Evolutionary conservation across 352 stramenopile species (phyloP).

Genomic region (Pythium periplocum): DNA sequence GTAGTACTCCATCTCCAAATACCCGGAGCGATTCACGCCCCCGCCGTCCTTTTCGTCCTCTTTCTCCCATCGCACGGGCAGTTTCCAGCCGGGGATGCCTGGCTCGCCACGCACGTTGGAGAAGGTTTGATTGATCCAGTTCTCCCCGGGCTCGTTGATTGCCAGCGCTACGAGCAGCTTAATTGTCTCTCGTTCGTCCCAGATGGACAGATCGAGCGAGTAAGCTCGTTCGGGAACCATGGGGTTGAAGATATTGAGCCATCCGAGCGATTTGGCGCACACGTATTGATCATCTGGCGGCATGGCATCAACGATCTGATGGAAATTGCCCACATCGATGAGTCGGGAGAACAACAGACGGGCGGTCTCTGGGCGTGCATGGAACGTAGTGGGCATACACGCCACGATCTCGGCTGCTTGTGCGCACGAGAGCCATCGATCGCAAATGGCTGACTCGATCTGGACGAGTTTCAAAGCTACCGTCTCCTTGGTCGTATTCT

Average conservation of each 20-base stretch:
- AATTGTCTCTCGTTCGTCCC: conserved; percentile 74
- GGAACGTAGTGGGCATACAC: conserved; percentile 63
- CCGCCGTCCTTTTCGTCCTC: conserved; percentile 61
- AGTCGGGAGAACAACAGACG: conserved; percentile 69
- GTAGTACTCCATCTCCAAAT: conserved; percentile 70
- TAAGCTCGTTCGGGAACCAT: conserved; percentile 66
- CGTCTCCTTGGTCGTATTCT: conserved; percentile 49
- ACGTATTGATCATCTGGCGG: conserved; percentile 36
- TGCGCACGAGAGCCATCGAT: conserved; percentile 68
- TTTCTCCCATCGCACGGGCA: conserved; percentile 74
- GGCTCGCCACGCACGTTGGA: conserved; percentile 36
- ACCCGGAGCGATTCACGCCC: conserved; percentile 60
- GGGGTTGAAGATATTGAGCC: conserved; percentile 81
- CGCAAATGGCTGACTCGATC: conserved; percentile 72
- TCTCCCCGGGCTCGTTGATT: conserved; percentile 76
- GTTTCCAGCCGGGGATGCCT: conserved; percentile 72
- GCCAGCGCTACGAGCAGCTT: conserved; percentile 75
- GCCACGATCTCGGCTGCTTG: conserved; percentile 67
- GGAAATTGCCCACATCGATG: conserved; percentile 69
- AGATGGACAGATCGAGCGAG: conserved; percentile 57
- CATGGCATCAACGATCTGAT: conserved; percentile 52
- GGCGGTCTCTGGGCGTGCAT: conserved; percentile 56
- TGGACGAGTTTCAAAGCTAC: conserved; percentile 75
- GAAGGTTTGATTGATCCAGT: conserved; percentile 83
- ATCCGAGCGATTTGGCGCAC: conserved; percentile 47